Evolutionary conservation across 805 yeast genomes (phyloP), one percentile per base, ranked within the genome.

Genomic region (Candida ortonii): DNA sequence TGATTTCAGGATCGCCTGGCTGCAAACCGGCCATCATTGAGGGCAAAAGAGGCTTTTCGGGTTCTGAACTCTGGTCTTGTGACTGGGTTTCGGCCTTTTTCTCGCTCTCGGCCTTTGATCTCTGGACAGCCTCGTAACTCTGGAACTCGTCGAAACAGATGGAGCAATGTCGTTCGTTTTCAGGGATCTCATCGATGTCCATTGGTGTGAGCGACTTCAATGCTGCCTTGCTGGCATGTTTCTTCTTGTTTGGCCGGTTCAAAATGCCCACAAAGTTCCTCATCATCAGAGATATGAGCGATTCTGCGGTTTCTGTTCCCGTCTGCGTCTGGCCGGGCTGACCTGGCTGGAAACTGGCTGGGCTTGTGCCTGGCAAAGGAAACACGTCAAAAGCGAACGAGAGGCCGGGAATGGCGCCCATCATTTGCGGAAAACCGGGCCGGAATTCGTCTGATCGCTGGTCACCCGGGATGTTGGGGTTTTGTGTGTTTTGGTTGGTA

Each of bases 71-170:
- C 10, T 12, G 11, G 12, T 20, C 16, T 11, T 13, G 6, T 16
- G 21, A 16, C 16, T 14, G 16, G 13, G 16, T 14, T 11, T 21
- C 14, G n/a, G n/a, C 20, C 5, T 24, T 15, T 9, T 21, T 18
- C 5, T 23, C 9, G 10, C 12, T 17, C 7, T 26, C 6, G 8
- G 13, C 22, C 11, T 19, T 15, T 19, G 25, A 13, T n/a, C 25
- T 10, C 23, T 29, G 22, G 15, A 25, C 27, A 16, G 24, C 18
- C n/a, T 29, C 39, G 30, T 28, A 46, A 11, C 47, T 49, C 9
- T 49, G 49, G 28, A 42, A 49, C 10, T 38, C 41, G 10, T 70
- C 76, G 42, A 64, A 67, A 46, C 76, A 70, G 25, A 70, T 71
- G 6, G 71, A 46, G 43, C 73, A 68, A 2, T 36, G 43, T 14